These are phyloP conservation scores for Trichophyton mentagrophytes DNA, from an alignment of 2,329 filamentous ascomycete species.

Conservation along the genomic window DNA sequence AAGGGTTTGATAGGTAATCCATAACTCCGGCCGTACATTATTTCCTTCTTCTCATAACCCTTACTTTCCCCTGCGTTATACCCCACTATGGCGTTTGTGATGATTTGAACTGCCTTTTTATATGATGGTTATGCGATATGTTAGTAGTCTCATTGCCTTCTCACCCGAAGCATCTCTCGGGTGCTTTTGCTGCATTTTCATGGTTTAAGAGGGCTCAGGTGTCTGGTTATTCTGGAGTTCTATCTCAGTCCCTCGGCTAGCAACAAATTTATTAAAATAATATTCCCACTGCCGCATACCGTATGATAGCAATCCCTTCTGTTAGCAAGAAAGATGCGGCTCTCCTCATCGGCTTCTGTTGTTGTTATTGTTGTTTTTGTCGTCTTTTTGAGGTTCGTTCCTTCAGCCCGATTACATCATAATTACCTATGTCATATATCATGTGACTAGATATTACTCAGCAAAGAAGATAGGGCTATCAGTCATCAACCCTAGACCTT, in stretches of 20 bases:
- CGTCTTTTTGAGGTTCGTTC: background rate
- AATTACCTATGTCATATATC: background rate
- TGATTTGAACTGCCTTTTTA: background rate
- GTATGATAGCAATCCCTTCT: no score
- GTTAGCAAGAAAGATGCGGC: no score
- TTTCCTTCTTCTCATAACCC: no score
- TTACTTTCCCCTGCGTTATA: no score
- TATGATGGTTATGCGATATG: background rate
- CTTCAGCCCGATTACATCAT: background rate
- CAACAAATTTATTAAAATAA: background rate
- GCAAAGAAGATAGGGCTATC: conserved; percentile 6
- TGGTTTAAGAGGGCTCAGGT: background rate
- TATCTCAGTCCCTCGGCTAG: background rate
- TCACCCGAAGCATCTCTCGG: background rate
- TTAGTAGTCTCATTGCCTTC: background rate
- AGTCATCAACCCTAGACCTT: conserved; percentile 7
- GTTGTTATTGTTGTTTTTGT: background rate
- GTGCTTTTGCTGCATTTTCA: background rate
- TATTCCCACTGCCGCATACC: no score
- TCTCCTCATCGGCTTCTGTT: no score
- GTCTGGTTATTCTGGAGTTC: background rate
- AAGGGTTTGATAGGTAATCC: conserved; percentile 31
- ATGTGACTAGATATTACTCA: conserved; percentile 1
- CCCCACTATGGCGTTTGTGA: background rate
- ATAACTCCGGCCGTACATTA: background rate